Conservation (phyloP, 306 rosid species). For the Cicer yamashitae region DNA sequence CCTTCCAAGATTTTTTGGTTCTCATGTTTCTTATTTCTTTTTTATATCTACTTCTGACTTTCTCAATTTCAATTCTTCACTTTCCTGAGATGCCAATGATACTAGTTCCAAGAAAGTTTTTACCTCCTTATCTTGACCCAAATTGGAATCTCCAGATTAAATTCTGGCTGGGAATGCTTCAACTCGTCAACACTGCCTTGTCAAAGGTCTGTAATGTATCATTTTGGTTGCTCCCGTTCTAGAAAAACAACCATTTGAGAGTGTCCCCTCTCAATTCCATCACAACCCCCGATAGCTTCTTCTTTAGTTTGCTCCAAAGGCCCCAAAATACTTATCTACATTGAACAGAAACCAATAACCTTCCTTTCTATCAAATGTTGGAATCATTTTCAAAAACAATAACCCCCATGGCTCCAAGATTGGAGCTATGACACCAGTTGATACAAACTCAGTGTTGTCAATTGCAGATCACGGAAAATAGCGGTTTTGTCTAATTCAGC, state of each 20-base stretch:
- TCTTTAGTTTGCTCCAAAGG: not conserved
- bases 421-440: not conserved
- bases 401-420: not conserved
- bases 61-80: not conserved
- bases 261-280: not conserved
- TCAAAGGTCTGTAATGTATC: not conserved
- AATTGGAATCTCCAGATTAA: not conserved
- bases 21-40: not conserved
- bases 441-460: not conserved
- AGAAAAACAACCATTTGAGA: not conserved
- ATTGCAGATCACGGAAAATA: no score
- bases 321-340: slow-evolving; percentile 24
- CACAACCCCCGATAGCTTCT: not conserved
- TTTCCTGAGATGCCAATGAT: not conserved
- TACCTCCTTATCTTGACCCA: not conserved
- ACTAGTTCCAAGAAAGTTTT: not conserved
- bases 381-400: not conserved
- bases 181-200: not conserved
- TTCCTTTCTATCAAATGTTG: not conserved
- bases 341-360: not conserved
- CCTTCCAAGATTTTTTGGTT: not conserved
- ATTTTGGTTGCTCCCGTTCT: not conserved
- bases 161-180: not conserved
- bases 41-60: not conserved
- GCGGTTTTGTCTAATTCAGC: no score